Conservation (phyloP, 2,329 filamentous ascomycete genomes). For the Rutstroemia sp. region DNA sequence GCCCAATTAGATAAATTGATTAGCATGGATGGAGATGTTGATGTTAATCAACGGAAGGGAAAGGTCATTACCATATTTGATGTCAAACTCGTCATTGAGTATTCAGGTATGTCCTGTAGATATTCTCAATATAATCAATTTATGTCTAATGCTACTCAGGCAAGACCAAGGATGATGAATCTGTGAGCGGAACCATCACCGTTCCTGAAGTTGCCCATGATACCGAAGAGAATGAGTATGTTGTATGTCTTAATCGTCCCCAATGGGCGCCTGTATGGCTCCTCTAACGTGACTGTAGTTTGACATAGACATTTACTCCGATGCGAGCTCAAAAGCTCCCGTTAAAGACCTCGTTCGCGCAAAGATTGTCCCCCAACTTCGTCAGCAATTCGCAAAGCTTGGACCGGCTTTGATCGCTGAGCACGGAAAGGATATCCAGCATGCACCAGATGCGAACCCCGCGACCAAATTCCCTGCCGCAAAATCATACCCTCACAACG, state of each 20-base stretch:
- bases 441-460: constrained; percentile 75
- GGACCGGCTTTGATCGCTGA: constrained; percentile 72
- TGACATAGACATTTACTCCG: constrained; percentile 88
- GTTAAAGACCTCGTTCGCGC: constrained; percentile 89
- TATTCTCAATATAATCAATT: constrained; percentile 4
- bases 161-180: constrained; percentile 72
- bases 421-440: constrained; percentile 96
- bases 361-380: constrained; percentile 76
- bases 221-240: constrained; percentile 95
- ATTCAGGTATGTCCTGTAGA: constrained; percentile 60
- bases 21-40: constrained; percentile 95
- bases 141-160: constrained; percentile 39
- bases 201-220: constrained; percentile 95
- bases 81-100: constrained; percentile 90
- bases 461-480: constrained; percentile 48
- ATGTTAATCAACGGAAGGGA: constrained; percentile 97
- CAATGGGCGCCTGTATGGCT: constrained; percentile 15
- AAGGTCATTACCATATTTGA: constrained; percentile 99
- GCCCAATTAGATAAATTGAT: constrained; percentile 81
- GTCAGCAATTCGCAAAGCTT: constrained; percentile 68
- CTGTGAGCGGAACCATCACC: constrained; percentile 87
- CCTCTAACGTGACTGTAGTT: constrained; percentile 53
- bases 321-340: constrained; percentile 81
- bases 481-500: constrained; percentile 15
- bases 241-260: constrained; percentile 63